phyloP scores from a whole-genome alignment of 73 alveolate species.

The Blepharisma japonicum region DNA sequence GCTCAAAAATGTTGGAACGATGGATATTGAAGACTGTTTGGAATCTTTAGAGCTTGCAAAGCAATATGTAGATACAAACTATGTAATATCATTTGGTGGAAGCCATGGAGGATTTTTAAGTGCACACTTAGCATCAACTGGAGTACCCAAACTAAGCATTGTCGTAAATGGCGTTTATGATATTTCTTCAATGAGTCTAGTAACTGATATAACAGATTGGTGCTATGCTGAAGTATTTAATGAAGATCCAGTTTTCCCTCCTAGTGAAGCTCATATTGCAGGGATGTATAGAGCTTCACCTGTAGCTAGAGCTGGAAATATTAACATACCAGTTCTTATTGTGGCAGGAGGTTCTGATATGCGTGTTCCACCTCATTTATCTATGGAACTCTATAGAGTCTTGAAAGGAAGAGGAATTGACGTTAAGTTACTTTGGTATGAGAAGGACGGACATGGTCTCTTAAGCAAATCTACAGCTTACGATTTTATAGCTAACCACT shows the following conservation, averaged over 20 bases:
- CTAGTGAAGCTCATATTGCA: not conserved
- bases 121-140: conserved; percentile 12
- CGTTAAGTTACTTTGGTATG: conserved; percentile 39
- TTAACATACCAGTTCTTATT: conserved; percentile 37
- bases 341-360: conserved; percentile 41
- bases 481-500: conserved; percentile 35
- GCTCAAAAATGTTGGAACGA: conserved; percentile 36
- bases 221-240: not conserved
- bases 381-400: conserved; percentile 31
- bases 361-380: conserved; percentile 41
- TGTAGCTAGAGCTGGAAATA: conserved; percentile 28
- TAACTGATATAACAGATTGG: not conserved
- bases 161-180: not conserved
- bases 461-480: conserved; percentile 24
- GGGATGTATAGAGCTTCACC: conserved; percentile 38
- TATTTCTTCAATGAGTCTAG: not conserved
- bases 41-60: conserved; percentile 17
- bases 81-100: conserved; percentile 51
- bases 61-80: conserved; percentile 28
- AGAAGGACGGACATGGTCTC: conserved; percentile 50
- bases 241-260: not conserved
- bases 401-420: conserved; percentile 39
- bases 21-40: conserved; percentile 47
- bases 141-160: not conserved
- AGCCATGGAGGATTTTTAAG: conserved; percentile 62